Evolutionary conservation across 345 rosid species (phyloP), one percentile per base, ranked within the genome.

Genomic region (Geranium brycei): DNA sequence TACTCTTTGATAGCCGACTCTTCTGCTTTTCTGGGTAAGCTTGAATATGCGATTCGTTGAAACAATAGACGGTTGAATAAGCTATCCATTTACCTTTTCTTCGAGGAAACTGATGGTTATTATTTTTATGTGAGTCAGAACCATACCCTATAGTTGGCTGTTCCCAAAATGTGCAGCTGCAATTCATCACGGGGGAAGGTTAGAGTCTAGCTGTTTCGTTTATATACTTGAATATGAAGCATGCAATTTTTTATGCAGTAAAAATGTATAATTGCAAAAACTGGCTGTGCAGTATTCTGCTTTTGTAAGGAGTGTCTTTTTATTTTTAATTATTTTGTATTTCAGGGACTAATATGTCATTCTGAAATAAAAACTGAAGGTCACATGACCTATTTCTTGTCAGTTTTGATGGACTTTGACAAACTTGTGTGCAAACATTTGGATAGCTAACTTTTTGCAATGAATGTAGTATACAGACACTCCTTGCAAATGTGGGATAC

Each of bases 151-250:
- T 78, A 78, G 68, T 28, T 85, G 88, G 86, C 73, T 91, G 64
- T 87, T 88, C 64, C 70, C 62, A 70, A 80, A 79, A 80, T 91
- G 96, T 66, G 74, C 74, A 17, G 91, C 84, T 66, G 90, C 91
- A 64, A 70, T 91, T 75, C 96, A 91, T 81, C 96, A 91, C 57
- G 96, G 98, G 17, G 98, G 96, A 75, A 91, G 96, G 97, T 87
- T 73, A 70, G 71, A 61, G 0, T 15, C 17, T 51, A 60, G 8
- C 10, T 57, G 17, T 38, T 58, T 62, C 59, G 3, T 17, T 61
- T 32, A 57, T 64, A 12, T 57, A 19, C 71, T 72, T 19, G 59
- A 11, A 70, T 51, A 10, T 11, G 40, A 59, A 14, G 32, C 13
- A 56, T 13, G 56, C 1, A 19, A 12, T 1, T 23, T 23, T 23